These are phyloP conservation scores for Komagataella mondaviorum DNA, from an alignment of 805 yeast genomes.

Conservation along the genomic window DNA sequence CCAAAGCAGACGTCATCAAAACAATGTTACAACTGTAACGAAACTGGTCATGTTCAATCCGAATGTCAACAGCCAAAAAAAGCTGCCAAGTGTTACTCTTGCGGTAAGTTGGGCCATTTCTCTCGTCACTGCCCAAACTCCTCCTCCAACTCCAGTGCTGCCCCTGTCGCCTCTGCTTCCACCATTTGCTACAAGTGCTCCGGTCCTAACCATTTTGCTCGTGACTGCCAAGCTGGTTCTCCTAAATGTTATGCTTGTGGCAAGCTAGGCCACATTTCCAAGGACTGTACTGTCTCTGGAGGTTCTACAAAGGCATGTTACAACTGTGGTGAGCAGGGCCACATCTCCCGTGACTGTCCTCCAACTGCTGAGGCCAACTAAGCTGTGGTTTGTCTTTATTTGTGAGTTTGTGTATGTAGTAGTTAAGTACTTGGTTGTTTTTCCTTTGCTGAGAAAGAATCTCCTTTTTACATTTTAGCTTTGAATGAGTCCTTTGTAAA, in stretches of 20 bases:
- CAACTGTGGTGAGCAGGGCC: slow-evolving; percentile 72
- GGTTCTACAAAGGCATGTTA: slow-evolving; percentile 51
- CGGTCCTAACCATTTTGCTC: slow-evolving; percentile 87
- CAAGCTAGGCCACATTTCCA: slow-evolving; percentile 77
- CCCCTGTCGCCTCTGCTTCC: slow-evolving; percentile 8
- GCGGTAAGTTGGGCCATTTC: slow-evolving; percentile 69
- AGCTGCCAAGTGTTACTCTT: slow-evolving; percentile 69
- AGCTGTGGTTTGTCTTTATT: background rate
- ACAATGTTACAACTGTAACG: slow-evolving; percentile 90
- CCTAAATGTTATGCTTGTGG: slow-evolving; percentile 91
- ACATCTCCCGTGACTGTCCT: slow-evolving; percentile 69
- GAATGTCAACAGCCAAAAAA: slow-evolving; percentile 59
- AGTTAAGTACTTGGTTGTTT: background rate
- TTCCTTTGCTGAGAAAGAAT: background rate
- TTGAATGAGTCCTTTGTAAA: slow-evolving; percentile 1
- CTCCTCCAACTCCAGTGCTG: slow-evolving; percentile 11
- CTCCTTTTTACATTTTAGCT: background rate
- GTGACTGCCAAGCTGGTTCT: slow-evolving; percentile 64
- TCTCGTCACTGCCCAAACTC: slow-evolving; percentile 62
- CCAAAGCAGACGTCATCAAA: slow-evolving; percentile 71
- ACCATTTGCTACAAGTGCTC: slow-evolving; percentile 78
- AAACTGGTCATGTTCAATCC: slow-evolving; percentile 76
- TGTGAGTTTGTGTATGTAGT: background rate
- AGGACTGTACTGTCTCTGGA: slow-evolving; percentile 57
- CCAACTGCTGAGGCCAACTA: background rate